Evolutionary conservation across 495 filamentous ascomycete species (phyloP).

Genomic region (Penicillium odoratum): DNA sequence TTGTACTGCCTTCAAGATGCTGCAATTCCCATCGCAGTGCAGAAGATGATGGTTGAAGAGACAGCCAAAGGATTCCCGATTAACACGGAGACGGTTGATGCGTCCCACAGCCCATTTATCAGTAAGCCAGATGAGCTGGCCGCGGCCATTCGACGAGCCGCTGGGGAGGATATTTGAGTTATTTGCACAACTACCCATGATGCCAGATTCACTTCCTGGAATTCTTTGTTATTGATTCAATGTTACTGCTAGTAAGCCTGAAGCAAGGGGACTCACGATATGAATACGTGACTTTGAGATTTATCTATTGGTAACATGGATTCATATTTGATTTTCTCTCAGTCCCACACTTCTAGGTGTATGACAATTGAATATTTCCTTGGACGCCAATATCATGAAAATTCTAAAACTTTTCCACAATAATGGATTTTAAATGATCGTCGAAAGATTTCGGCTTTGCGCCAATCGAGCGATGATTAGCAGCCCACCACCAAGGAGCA

Average conservation of each 20-base stretch:
- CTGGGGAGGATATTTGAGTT: background rate
- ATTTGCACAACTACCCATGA: background rate
- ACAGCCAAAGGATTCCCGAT: conserved; percentile 13
- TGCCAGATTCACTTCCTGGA: background rate
- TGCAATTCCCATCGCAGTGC: conserved; percentile 33
- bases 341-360: no score
- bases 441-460: conserved; percentile 22
- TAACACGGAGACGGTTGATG: conserved; percentile 24
- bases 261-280: no score
- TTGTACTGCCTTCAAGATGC: conserved; percentile 47
- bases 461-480: conserved; percentile 28
- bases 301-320: no score
- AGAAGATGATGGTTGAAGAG: conserved; percentile 36
- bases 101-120: conserved; percentile 35
- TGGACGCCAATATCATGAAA: no score
- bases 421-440: conserved; percentile 19
- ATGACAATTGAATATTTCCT: no score
- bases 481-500: conserved; percentile 32
- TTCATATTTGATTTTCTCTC: no score
- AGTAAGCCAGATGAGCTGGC: conserved; percentile 25
- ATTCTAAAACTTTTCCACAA: no score
- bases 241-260: no score
- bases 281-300: no score
- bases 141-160: conserved; percentile 16
- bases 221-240: background rate